Evolutionary conservation across 106 monocot species (phyloP).

Genomic region (Gastrodia elata): DNA sequence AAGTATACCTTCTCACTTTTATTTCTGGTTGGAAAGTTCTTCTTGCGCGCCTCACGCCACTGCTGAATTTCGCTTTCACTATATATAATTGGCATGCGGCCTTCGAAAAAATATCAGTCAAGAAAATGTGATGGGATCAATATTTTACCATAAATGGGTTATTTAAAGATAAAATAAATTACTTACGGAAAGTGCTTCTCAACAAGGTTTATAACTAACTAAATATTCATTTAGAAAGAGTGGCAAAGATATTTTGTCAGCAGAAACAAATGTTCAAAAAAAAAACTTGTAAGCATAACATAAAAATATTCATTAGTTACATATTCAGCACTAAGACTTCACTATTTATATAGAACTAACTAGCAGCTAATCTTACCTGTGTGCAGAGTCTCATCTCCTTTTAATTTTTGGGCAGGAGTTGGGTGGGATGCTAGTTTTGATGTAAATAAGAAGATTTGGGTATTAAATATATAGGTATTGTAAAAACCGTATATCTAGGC

Average conservation of each 20-base stretch:
- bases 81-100: slow-evolving; percentile 26
- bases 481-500: too few species aligned
- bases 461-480: too few species aligned
- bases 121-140: not conserved
- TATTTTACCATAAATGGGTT: not conserved
- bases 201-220: not conserved
- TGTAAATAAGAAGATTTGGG: too few species aligned
- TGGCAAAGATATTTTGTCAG: not conserved
- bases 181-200: not conserved
- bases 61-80: slow-evolving; percentile 50
- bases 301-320: too few species aligned
- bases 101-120: slow-evolving; percentile 25
- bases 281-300: not conserved
- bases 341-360: too few species aligned
- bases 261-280: not conserved
- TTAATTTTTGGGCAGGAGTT: too few species aligned
- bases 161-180: not conserved
- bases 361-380: too few species aligned
- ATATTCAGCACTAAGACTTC: too few species aligned
- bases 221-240: not conserved
- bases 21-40: slow-evolving; percentile 58
- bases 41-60: slow-evolving; percentile 85
- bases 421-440: too few species aligned
- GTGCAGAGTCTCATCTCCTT: too few species aligned
- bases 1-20: slow-evolving; percentile 43